Conservation (phyloP, 345 rosid genomes). For the Hypericum androsaemum region DNA sequence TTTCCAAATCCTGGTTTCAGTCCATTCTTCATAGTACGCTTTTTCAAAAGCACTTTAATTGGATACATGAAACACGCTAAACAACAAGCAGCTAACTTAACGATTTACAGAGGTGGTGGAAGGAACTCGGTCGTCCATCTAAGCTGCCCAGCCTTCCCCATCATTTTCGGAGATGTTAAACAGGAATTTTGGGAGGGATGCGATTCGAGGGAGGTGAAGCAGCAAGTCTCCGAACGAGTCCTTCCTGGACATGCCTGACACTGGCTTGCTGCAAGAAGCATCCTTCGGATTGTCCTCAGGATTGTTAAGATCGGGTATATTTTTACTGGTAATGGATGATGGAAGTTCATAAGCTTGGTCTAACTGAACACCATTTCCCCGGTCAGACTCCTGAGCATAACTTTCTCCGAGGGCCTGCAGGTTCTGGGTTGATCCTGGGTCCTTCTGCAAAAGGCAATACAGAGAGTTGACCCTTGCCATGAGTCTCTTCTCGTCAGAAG, state of each 20-base stretch:
- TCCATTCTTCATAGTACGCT: constrained; percentile 10
- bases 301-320: too few relatives aligned
- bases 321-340: background rate
- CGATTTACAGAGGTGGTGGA: constrained; percentile 3
- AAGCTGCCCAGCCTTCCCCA: constrained; percentile 32
- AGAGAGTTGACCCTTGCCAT: constrained; percentile 98
- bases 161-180: constrained; percentile 84
- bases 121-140: constrained; percentile 3
- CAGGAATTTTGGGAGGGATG: constrained; percentile 90
- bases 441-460: constrained; percentile 90
- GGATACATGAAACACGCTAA: constrained; percentile 8
- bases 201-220: constrained; percentile 78
- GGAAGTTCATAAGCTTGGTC: background rate
- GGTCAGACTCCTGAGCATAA: constrained; percentile 17
- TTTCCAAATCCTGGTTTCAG: constrained; percentile 44
- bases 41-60: constrained; percentile 3
- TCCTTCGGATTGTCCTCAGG: constrained; percentile 29
- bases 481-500: constrained; percentile 83
- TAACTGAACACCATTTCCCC: constrained; percentile 18
- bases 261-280: constrained; percentile 44
- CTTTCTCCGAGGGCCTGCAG: constrained; percentile 43
- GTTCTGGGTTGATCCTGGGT: constrained; percentile 35
- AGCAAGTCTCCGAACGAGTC: constrained; percentile 81
- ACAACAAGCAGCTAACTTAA: constrained; percentile 8
- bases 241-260: constrained; percentile 73